phyloP scores from a whole-genome alignment of 495 filamentous ascomycete genomes.

The Xylaria castorea region DNA sequence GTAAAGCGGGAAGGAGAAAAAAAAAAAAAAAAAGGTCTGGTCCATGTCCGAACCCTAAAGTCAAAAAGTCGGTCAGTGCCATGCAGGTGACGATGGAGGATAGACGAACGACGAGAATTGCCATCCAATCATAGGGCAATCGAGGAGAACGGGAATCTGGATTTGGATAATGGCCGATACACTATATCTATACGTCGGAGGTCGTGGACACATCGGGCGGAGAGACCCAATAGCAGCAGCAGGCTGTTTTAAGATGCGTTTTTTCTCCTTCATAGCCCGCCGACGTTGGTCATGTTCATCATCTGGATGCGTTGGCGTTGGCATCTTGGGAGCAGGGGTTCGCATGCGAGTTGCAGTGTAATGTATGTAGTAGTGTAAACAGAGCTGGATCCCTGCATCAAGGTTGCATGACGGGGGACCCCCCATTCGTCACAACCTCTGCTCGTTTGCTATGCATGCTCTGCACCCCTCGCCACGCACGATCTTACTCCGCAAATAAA shows the following conservation, averaged over 20 bases:
- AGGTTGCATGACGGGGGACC: conserved; percentile 2
- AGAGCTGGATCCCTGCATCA: conserved; percentile 24
- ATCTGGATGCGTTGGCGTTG: conserved; percentile 24
- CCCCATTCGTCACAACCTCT: conserved; percentile 20
- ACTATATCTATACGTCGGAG: background rate
- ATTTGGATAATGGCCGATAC: conserved; percentile 4
- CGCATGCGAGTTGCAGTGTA: conserved; percentile 25
- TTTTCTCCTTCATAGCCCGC: background rate
- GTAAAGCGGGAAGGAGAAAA: background rate
- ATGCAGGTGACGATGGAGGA: conserved; percentile 21
- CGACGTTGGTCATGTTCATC: conserved; percentile 15
- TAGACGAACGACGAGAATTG: conserved; percentile 16
- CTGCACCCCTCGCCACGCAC: background rate
- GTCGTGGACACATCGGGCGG: conserved; percentile 9
- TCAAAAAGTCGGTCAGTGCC: conserved; percentile 18
- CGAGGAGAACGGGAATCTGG: background rate
- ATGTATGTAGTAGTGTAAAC: background rate
- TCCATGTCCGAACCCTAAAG: background rate
- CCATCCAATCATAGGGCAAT: background rate
- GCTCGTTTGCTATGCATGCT: background rate
- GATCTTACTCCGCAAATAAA: conserved; percentile 9
- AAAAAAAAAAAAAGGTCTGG: background rate
- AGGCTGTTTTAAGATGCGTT: conserved; percentile 10
- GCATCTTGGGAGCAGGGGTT: conserved; percentile 25
- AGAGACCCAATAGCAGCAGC: conserved; percentile 3